Base-by-base conservation (phyloP, 257 asterid genomes). In the Knoxia roxburghii region DNA sequence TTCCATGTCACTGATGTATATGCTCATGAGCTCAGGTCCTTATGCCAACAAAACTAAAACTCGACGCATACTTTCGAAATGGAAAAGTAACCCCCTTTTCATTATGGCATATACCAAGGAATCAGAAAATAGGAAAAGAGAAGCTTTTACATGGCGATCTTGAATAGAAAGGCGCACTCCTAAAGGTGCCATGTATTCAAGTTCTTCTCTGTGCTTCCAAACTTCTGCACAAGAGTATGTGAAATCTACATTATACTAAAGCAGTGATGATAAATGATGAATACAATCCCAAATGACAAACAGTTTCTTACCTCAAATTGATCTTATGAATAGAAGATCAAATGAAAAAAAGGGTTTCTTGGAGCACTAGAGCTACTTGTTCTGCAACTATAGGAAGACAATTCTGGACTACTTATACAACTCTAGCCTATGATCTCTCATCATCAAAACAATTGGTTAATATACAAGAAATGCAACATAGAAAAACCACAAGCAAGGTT, bases 81-180 rank as follows among this genome's bases (percentile, higher is more conserved):
- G 32, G 43, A 27, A 37, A 51, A 64, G 53, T 17, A 27, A 17
- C 33, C 46, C 13, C 35, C 5, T 1, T 5, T 12, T 21, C 60
- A 49, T 23, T 3, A 4, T 49, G 32, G 40, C 51, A 33, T 20
- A 37, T 9, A 37, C 4, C 0, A 10, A 30, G 5, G 29, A 48
- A 43, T 46, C 1, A 39, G 27, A 60, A 39, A 33, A 20, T 27
- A 13, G 4, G 57, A 62, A 12, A 21, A 46, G 40, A 8, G 23
- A 68, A 67, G 49, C 9, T 50, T 52, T 77, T 77, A 87, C 97
- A 74, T 86, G 79, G 75, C 71, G 89, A 70, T 86, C 83, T 65
- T 70, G 89, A 75, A 86, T 64, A 43, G 75, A 76, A 82, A 87
- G 62, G 54, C 58, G 51, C 37, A 87, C 75, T 64, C 73, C 86